Conservation (phyloP, 2,329 filamentous ascomycete species). For the Tolypocladium nubicola region DNA sequence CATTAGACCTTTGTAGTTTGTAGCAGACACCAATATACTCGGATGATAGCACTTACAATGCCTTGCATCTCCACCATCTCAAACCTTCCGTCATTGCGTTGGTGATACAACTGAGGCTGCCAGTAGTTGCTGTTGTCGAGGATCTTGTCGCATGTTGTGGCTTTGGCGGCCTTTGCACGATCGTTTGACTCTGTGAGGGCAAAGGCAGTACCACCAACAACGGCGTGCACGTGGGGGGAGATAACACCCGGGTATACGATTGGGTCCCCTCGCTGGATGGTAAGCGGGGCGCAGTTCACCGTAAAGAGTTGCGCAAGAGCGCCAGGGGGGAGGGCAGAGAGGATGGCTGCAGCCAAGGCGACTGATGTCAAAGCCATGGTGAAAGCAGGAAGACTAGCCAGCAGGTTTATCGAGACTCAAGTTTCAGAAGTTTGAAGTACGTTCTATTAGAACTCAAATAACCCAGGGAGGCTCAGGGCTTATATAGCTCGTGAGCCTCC, state of each 20-base stretch:
- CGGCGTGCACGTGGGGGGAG: slow-evolving; percentile 47
- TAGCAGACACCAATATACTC: not conserved
- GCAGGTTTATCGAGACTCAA: not conserved
- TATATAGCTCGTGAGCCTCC: not conserved
- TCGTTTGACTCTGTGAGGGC: slow-evolving; percentile 41
- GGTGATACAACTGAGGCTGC: slow-evolving; percentile 46
- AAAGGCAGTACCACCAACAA: slow-evolving; percentile 54
- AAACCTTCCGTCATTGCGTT: slow-evolving; percentile 46
- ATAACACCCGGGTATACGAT: slow-evolving; percentile 44
- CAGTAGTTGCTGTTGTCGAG: slow-evolving; percentile 59
- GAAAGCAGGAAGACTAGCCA: too few relatives aligned
- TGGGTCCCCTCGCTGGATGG: slow-evolving; percentile 43
- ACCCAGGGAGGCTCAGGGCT: not conserved
- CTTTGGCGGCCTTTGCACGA: slow-evolving; percentile 40
- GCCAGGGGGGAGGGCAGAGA: not conserved
- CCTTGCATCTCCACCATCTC: slow-evolving; percentile 22
- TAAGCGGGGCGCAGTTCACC: slow-evolving; percentile 14
- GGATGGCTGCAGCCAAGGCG: not conserved
- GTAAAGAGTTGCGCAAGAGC: slow-evolving; percentile 13
- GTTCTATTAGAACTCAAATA: not conserved
- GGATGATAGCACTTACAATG: slow-evolving; percentile 8
- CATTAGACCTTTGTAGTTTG: not conserved
- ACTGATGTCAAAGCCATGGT: not conserved
- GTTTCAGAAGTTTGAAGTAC: not conserved
- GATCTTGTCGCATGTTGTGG: slow-evolving; percentile 53